Base-by-base conservation (phyloP, 768 basidiomycete genomes). In the Mycena venus region DNA sequence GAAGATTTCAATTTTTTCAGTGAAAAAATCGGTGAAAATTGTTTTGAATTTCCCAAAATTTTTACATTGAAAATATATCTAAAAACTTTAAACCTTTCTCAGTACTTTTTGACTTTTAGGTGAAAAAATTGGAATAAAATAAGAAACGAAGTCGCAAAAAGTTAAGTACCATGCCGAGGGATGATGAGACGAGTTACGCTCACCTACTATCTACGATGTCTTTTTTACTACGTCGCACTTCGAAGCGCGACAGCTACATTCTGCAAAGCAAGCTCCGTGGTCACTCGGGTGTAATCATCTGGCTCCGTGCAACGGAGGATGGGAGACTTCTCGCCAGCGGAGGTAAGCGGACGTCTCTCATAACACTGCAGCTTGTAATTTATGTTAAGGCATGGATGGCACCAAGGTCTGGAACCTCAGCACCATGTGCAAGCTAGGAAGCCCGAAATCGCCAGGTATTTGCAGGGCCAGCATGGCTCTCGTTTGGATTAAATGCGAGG, bases 401-500 rank as follows among this genome's bases (percentile, higher is more conserved):
- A 75, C 75, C 29, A 72, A 69, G 55, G 34, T 72, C 55, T 75
- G 71, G 75, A 47, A 72, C 63, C 62, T 75, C 23, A 31, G 15
- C 14, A 60, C 75, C 27, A 58, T 68, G 60, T 61, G 61, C 67
- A 34, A 62, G 56, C 23, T 75, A 12, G 53, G 25, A 59, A 65
- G 29, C n/a, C 70, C 66, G 11, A 51, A 31, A 40, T 75, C 67
- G 11, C 56, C 68, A 15, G 64, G 38, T 11, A 31, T 64, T 25
- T 59, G 74, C 36, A 69, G 71, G 25, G 74, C 70, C 34, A 79
- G 59, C 25, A 79, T 74, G 32, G 67, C 68, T 17, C 32, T 77
- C 2, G 44, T 73, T 40, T 79, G 78, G 78, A 60, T 77, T 7
- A 77, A 74, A 40, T 51, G 51, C 58, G 76, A 75, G 40, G 74